Base-by-base conservation (phyloP, 2,329 filamentous ascomycete species). In the Arachnomyces sp. region DNA sequence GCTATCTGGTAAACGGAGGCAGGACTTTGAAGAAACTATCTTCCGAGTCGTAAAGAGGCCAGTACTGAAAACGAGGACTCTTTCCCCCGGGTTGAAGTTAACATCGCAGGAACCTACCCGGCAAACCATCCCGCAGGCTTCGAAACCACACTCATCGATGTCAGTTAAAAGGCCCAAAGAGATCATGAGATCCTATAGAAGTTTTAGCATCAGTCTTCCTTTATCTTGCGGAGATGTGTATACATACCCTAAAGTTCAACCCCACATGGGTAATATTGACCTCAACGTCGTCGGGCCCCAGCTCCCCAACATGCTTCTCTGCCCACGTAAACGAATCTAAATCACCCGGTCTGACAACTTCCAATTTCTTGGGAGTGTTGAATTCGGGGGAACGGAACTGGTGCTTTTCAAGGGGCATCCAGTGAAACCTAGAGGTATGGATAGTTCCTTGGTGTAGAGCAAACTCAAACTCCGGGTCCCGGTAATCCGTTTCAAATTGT, bases 381-480 rank as follows among this genome's bases (percentile, higher is more conserved):
- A 3, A 13, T 12, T 32, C 35, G 42, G 7, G 31, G 17, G 7
- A 42, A 31, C 7, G 28, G 6, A 16, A n/a, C 6, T 38, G 20
- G 3, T 16, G 13, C 11, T 37, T 20, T 5, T 14, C 14, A n/a
- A 42, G 13, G 2, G 35, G n/a, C 2, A 31, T 18, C 14, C 14
- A 29, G 39, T 39, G 30, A 12, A 36, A 39, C 3, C 43, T 20
- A 2, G 12, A 13, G 1, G 43, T 11, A 8, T 33, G 29, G 2
- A 43, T 5, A 14, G 7, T 25, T 8, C 31, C 40, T n/a, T 40
- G n/a, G 7, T 11, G 7, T 12, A 45, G 2, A 7, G 16, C 6
- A 13, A 13, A 45, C 33, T 45, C 43, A 17, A 20, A 36, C 9
- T 43, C 39, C 5, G 31, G 33, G 30, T 37, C 29, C 6, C 30